A percentile compares a stretch with the other conserved stretches of the same genome.
Conservation (phyloP, 2,329 filamentous ascomycete species). For the Byssochlamys sp. region DNA sequence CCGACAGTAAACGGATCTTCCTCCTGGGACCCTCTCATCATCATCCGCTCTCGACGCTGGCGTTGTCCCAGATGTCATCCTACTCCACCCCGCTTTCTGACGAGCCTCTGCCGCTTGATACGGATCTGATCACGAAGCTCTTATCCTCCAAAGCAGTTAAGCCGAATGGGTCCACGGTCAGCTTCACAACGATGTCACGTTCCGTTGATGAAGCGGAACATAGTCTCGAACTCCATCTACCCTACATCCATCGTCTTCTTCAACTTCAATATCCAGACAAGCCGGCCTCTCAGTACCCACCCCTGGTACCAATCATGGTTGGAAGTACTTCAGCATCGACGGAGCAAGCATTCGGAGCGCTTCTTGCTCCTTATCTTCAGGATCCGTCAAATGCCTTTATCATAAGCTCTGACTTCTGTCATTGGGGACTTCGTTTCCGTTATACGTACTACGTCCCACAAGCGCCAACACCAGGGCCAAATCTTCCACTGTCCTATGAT, state of each 20-base stretch:
- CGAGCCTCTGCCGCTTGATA: slow-evolving; percentile 37
- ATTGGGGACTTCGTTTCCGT: slow-evolving; percentile 78
- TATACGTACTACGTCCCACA: slow-evolving; percentile 69
- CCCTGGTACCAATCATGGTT: slow-evolving; percentile 74
- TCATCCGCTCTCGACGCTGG: slow-evolving; percentile 66
- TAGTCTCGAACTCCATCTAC: slow-evolving; percentile 91
- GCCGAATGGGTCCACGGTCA: slow-evolving; percentile 23
- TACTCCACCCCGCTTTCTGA: slow-evolving; percentile 36
- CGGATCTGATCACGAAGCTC: slow-evolving; percentile 32
- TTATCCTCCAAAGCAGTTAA: slow-evolving; percentile 17
- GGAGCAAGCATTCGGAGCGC: slow-evolving; percentile 58
- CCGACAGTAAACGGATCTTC: slow-evolving; percentile 70
- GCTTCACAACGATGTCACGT: slow-evolving; percentile 49
- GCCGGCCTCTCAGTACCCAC: slow-evolving; percentile 52
- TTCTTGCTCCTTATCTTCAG: slow-evolving; percentile 68
- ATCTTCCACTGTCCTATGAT: slow-evolving; percentile 32
- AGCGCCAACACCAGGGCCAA: slow-evolving; percentile 28
- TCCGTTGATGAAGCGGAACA: slow-evolving; percentile 72
- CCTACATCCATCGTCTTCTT: slow-evolving; percentile 77
- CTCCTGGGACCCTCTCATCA: slow-evolving; percentile 89
- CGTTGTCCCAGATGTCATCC: slow-evolving; percentile 60
- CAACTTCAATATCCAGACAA: slow-evolving; percentile 44
- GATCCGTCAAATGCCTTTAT: slow-evolving; percentile 71
- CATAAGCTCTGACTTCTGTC: slow-evolving; percentile 90
- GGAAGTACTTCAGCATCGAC: slow-evolving; percentile 59